phyloP scores from a whole-genome alignment of 768 basidiomycete genomes.

The Boletales sp. region DNA sequence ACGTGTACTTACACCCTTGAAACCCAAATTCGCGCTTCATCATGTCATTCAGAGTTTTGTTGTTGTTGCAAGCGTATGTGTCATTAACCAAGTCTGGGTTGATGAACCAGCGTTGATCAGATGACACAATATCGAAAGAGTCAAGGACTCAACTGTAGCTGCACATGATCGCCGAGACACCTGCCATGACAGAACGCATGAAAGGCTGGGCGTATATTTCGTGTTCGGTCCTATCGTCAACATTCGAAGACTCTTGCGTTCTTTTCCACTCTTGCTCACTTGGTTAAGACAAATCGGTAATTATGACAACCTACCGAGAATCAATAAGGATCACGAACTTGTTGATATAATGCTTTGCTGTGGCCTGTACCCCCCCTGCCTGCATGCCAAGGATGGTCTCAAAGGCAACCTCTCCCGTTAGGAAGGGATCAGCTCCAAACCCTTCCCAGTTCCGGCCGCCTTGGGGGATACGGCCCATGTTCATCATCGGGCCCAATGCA shows the following conservation, averaged over 20 bases:
- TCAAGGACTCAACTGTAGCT: constrained; percentile 41
- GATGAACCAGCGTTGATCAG: constrained; percentile 1
- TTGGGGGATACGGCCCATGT: constrained; percentile 74
- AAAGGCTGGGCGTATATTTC: constrained; percentile 58
- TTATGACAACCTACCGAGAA: not conserved
- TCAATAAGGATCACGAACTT: constrained; percentile 42
- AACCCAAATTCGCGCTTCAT: constrained; percentile 66
- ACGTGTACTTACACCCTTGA: constrained; percentile 47
- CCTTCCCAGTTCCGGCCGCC: constrained; percentile 95
- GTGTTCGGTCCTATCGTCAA: constrained; percentile 45
- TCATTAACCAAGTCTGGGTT: constrained; percentile 49
- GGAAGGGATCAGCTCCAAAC: constrained; percentile 86
- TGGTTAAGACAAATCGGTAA: not conserved
- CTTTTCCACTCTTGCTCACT: constrained; percentile 36
- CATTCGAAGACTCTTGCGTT: constrained; percentile 31
- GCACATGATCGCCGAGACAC: constrained; percentile 66
- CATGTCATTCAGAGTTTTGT: constrained; percentile 55
- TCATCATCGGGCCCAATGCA: constrained; percentile 81
- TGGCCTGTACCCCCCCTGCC: constrained; percentile 74
- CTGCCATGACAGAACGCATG: constrained; percentile 58
- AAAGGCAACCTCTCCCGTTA: constrained; percentile 67
- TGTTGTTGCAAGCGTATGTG: constrained; percentile 63
- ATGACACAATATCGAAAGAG: not conserved
- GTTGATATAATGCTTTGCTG: constrained; percentile 80
- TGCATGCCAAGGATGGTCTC: constrained; percentile 87